phyloP scores from a whole-genome alignment of 2,329 filamentous ascomycete genomes.

The Fusarium paranaense region DNA sequence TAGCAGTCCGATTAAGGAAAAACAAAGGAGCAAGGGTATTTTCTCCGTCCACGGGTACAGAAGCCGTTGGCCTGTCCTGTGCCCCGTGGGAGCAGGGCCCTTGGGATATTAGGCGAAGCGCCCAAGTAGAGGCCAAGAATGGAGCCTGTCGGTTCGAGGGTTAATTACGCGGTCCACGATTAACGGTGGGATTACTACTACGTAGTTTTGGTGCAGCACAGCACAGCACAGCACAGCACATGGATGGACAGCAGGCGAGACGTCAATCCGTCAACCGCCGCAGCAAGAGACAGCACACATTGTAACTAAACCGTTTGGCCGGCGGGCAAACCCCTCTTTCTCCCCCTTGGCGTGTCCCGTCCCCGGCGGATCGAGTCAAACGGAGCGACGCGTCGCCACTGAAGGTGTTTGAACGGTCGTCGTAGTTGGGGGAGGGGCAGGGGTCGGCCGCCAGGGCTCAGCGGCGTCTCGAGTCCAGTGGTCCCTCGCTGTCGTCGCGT shows the following conservation, averaged over 20 bases:
- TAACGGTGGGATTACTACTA: neutral
- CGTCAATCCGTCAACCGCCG: conserved; percentile 16
- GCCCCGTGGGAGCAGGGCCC: conserved; percentile 10
- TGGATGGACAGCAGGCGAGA: neutral
- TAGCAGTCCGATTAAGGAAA: conserved; percentile 10
- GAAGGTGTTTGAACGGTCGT: conserved; percentile 2
- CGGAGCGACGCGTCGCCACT: conserved; percentile 33
- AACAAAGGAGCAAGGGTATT: conserved; percentile 32
- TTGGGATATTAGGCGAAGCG: conserved; percentile 24
- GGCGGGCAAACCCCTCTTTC: neutral
- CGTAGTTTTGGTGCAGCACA: neutral
- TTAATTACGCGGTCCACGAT: neutral
- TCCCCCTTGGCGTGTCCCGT: neutral
- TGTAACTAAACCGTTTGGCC: neutral
- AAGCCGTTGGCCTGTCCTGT: conserved; percentile 21
- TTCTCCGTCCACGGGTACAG: conserved; percentile 30
- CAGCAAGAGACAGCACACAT: neutral
- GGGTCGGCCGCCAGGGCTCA: conserved; percentile 33
- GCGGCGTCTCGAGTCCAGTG: neutral
- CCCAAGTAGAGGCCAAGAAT: neutral
- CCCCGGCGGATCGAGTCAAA: conserved; percentile 10
- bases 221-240: neutral
- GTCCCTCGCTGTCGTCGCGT: conserved; percentile 7
- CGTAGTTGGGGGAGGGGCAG: conserved; percentile 6
- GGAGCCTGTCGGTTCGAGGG: neutral